A percentile compares a stretch with the other conserved stretches of the same genome.
These are phyloP conservation scores for Mortierella hygrophila DNA, from an alignment of 192 early-diverging fungal species.

Conservation along the genomic window DNA sequence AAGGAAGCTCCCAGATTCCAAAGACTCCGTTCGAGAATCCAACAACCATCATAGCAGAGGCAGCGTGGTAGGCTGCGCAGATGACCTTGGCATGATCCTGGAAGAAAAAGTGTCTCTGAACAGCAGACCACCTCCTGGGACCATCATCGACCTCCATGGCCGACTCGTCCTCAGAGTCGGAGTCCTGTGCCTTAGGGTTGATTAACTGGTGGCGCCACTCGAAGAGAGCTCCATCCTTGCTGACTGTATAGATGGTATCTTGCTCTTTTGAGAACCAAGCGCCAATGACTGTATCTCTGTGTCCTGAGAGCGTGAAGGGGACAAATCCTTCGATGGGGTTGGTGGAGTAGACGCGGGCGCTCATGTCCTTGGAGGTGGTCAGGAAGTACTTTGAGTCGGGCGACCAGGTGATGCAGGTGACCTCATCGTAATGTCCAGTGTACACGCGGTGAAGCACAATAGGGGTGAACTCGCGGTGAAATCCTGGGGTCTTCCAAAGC, in stretches of 20 bases:
- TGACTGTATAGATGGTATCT: constrained; percentile 84
- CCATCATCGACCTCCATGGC: constrained; percentile 59
- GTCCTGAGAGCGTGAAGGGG: constrained; percentile 85
- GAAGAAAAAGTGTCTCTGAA: constrained; percentile 83
- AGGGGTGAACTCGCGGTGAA: constrained; percentile 91
- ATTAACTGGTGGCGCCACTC: constrained; percentile 72
- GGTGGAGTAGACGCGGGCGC: constrained; percentile 76
- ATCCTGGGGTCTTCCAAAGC: constrained; percentile 94
- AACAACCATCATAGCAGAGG: constrained; percentile 82
- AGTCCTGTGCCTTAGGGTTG: constrained; percentile 60
- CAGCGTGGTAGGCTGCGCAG: constrained; percentile 82
- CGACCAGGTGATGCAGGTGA: constrained; percentile 88
- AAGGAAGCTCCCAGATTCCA: constrained; percentile 98
- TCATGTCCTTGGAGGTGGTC: constrained; percentile 86
- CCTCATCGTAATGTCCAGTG: constrained; percentile 89
- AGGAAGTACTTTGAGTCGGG: constrained; percentile 80
- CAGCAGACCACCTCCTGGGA: constrained; percentile 66
- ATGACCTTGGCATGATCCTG: constrained; percentile 84
- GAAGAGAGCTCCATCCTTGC: constrained; percentile 90
- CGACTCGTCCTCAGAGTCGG: constrained; percentile 71
- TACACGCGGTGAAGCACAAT: constrained; percentile 87
- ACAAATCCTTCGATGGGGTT: constrained; percentile 80
- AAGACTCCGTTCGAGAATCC: constrained; percentile 96
- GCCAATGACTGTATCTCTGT: constrained; percentile 85
- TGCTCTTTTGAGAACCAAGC: constrained; percentile 84